Conservation (phyloP, 2,329 filamentous ascomycete genomes). For the Aspergillus japonicus region DNA sequence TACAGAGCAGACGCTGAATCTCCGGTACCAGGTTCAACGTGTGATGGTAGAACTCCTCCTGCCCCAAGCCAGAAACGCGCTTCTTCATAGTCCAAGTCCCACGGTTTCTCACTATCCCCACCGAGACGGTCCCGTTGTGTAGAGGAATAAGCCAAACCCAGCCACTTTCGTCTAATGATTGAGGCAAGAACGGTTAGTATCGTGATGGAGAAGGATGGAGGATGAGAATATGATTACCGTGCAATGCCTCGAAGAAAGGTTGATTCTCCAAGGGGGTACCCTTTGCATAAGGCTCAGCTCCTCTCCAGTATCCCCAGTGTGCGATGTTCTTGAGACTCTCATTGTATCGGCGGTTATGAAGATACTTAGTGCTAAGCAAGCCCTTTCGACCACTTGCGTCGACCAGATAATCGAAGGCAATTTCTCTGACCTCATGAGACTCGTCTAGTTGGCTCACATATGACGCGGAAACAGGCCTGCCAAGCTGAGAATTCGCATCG, state of each 20-base stretch:
- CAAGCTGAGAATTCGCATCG: neutral
- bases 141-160: slow-evolving; percentile 55
- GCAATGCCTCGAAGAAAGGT: slow-evolving; percentile 16
- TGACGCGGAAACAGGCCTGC: slow-evolving; percentile 12
- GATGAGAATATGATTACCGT: slow-evolving; percentile 1
- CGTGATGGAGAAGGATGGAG: neutral
- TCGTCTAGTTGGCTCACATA: slow-evolving; percentile 27
- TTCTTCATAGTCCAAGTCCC: neutral
- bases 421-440: slow-evolving; percentile 32
- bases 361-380: slow-evolving; percentile 43
- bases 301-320: slow-evolving; percentile 51
- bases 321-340: slow-evolving; percentile 52
- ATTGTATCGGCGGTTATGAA: slow-evolving; percentile 51
- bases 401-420: slow-evolving; percentile 50
- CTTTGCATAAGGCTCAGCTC: slow-evolving; percentile 4
- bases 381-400: slow-evolving; percentile 51
- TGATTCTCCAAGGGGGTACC: slow-evolving; percentile 7
- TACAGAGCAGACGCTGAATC: slow-evolving; percentile 32
- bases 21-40: slow-evolving; percentile 1
- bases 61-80: neutral
- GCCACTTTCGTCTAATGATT: slow-evolving; percentile 44
- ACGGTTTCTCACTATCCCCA: slow-evolving; percentile 3
- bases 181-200: neutral
- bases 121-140: slow-evolving; percentile 41
- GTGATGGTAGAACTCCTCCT: slow-evolving; percentile 16